Evolutionary conservation across 2,329 filamentous ascomycete species (phyloP).

Genomic region (Talaromyces atroroseus): DNA sequence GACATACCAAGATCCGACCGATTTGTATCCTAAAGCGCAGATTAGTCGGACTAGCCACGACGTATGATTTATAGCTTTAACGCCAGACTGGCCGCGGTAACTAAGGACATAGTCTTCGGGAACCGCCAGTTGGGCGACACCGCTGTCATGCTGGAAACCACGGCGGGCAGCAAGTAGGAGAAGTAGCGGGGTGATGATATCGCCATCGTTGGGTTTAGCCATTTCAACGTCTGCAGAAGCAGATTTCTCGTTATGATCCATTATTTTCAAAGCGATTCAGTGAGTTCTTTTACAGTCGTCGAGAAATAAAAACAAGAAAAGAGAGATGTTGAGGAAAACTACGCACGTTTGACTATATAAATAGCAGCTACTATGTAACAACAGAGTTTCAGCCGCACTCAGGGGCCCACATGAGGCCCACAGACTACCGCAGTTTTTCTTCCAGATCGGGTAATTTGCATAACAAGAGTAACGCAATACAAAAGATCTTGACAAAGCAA

Average conservation of each 20-base stretch:
- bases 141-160: not conserved
- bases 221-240: not conserved
- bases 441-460: not conserved
- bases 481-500: too few species aligned
- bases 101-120: not conserved
- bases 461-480: too few species aligned
- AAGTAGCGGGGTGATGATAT: not conserved
- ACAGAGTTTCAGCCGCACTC: not conserved
- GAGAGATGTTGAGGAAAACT: not conserved
- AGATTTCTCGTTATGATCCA: not conserved
- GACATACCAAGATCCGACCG: not conserved
- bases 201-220: not conserved
- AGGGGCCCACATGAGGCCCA: not conserved
- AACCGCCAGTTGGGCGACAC: not conserved
- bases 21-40: not conserved
- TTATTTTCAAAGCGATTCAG: too few species aligned
- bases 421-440: not conserved
- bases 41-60: not conserved
- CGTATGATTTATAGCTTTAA: not conserved
- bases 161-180: not conserved
- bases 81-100: not conserved
- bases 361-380: too few species aligned
- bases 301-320: not conserved
- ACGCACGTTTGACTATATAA: too few species aligned
- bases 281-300: not conserved